phyloP scores from a whole-genome alignment of 164 flowering plant genomes.

The Dillenia turbinata region DNA sequence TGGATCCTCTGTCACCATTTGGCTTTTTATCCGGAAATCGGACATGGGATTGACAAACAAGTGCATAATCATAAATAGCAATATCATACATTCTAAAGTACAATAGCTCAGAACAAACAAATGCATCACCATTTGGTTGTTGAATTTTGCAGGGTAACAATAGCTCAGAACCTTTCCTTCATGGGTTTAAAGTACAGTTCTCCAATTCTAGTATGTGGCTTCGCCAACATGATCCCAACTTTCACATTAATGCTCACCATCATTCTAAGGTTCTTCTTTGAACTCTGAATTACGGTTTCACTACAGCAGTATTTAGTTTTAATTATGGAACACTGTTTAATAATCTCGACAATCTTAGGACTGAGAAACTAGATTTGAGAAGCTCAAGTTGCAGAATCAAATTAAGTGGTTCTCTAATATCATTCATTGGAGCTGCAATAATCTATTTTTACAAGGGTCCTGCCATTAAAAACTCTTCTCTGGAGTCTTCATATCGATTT shows the following conservation, averaged over 20 bases:
- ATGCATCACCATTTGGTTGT: neutral
- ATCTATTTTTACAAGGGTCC: neutral
- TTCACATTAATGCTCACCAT: constrained; percentile 35
- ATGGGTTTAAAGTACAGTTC: constrained; percentile 38
- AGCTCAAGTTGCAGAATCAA: neutral
- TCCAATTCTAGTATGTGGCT: constrained; percentile 38
- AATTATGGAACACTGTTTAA: no score
- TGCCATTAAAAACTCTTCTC: neutral
- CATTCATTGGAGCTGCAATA: neutral
- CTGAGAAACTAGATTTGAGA: neutral
- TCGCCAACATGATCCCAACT: constrained; percentile 35
- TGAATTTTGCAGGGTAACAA: constrained; percentile 26
- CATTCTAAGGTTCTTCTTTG: constrained; percentile 25
- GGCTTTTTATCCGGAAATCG: no score
- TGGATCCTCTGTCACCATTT: no score
- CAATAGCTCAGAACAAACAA: no score
- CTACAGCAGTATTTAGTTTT: no score
- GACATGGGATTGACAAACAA: no score
- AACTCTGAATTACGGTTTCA: neutral
- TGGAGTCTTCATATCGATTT: neutral
- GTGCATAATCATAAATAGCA: no score
- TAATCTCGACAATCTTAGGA: no score
- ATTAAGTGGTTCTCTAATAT: neutral
- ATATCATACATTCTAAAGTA: no score
- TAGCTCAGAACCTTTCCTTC: constrained; percentile 35